These are phyloP conservation scores for Fusarium domesticum DNA, from an alignment of 2,329 filamentous ascomycete species.

Conservation along the genomic window DNA sequence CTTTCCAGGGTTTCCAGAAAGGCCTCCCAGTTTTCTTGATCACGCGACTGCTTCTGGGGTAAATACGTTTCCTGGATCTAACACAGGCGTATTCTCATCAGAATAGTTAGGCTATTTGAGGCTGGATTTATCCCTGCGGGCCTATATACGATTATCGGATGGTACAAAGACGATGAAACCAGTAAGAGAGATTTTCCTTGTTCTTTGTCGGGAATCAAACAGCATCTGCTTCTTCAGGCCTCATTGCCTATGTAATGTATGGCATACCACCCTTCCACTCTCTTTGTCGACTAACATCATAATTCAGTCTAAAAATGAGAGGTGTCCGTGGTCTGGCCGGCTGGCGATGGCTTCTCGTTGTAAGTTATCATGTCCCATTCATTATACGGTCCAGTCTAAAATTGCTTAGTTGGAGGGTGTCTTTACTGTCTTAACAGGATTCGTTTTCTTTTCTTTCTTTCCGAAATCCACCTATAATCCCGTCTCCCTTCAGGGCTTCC, in stretches of 20 bases:
- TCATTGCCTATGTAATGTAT: constrained; percentile 36
- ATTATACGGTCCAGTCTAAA: too few species aligned
- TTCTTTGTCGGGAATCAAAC: constrained; percentile 46
- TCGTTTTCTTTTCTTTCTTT: constrained; percentile 33
- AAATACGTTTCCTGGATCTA: constrained; percentile 1
- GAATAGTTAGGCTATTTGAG: constrained; percentile 30
- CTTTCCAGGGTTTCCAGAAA: constrained; percentile 37
- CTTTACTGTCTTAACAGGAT: constrained; percentile 33
- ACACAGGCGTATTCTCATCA: neutral
- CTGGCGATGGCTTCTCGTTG: constrained; percentile 28
- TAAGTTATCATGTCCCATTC: too few species aligned
- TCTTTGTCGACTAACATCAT: neutral
- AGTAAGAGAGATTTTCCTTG: constrained; percentile 43
- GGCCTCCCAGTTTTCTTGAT: constrained; percentile 33
- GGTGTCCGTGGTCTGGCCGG: constrained; percentile 23
- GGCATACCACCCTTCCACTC: neutral
- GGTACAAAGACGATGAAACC: constrained; percentile 46
- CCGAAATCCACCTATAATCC: constrained; percentile 29
- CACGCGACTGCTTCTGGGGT: constrained; percentile 36
- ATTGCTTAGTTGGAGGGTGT: constrained; percentile 32
- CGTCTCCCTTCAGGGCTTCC: constrained; percentile 26
- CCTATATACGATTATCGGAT: constrained; percentile 46
- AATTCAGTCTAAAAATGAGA: constrained; percentile 22
- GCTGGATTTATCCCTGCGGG: constrained; percentile 37
- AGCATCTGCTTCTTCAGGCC: constrained; percentile 33